phyloP scores from a whole-genome alignment of 208 protist species.

The Leishmania mexicana region DNA sequence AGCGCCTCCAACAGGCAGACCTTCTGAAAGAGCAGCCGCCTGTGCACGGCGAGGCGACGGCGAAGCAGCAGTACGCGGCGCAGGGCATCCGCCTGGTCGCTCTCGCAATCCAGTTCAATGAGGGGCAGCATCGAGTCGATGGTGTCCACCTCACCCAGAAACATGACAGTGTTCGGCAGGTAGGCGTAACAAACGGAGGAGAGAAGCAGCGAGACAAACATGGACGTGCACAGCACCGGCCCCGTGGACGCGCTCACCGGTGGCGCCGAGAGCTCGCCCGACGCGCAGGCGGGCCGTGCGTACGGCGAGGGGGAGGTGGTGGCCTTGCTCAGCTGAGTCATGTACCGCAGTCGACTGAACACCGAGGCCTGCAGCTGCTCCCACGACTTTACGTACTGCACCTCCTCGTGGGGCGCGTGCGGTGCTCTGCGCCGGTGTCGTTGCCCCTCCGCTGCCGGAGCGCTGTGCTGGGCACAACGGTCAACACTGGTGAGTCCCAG shows the following conservation, averaged over 20 bases:
- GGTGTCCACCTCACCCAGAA: slow-evolving; percentile 64
- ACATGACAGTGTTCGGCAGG: slow-evolving; percentile 44
- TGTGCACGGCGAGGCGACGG: slow-evolving; percentile 47
- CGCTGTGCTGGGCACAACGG: not conserved
- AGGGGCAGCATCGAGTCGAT: slow-evolving; percentile 72
- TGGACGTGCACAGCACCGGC: slow-evolving; percentile 28
- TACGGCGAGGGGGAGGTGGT: not conserved
- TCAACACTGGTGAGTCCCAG: slow-evolving; percentile 16
- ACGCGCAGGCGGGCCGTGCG: not conserved
- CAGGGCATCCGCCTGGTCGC: slow-evolving; percentile 69
- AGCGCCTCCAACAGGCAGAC: slow-evolving; percentile 49
- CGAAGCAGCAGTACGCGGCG: slow-evolving; percentile 63
- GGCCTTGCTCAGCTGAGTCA: slow-evolving; percentile 1
- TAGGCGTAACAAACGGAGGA: slow-evolving; percentile 46
- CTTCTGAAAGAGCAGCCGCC: slow-evolving; percentile 56
- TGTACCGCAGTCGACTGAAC: slow-evolving; percentile 19
- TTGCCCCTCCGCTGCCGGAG: not conserved
- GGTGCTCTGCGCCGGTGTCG: not conserved
- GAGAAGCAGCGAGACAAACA: slow-evolving; percentile 40
- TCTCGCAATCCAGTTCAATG: slow-evolving; percentile 43
- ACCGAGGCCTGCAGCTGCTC: slow-evolving; percentile 38
- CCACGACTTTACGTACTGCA: slow-evolving; percentile 44
- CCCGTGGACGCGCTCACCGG: not conserved
- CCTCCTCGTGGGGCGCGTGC: not conserved
- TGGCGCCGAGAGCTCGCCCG: not conserved